Conservation (phyloP, 495 filamentous ascomycete genomes). For the Cercophora samala region DNA sequence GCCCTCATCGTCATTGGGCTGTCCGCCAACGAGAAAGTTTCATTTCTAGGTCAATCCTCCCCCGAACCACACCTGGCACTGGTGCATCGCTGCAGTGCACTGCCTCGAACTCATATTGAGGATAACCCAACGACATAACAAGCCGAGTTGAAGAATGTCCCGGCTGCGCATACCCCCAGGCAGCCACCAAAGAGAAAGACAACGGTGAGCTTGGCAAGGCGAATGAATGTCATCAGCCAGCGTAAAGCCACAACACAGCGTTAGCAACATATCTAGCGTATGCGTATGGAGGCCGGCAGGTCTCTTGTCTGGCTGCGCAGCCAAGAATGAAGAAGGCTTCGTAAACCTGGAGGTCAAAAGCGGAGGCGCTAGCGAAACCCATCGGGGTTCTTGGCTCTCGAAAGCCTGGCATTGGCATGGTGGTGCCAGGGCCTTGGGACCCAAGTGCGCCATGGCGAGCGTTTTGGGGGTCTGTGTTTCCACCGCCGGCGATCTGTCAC, state of each 20-base stretch:
- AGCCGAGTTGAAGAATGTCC: neutral
- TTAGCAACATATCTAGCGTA: neutral
- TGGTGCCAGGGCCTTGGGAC: neutral
- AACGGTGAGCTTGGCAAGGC: neutral
- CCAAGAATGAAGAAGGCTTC: neutral
- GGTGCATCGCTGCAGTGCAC: constrained; percentile 1
- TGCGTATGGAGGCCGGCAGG: neutral
- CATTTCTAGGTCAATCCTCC: neutral
- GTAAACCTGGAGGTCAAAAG: neutral
- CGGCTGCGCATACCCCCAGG: neutral
- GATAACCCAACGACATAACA: neutral
- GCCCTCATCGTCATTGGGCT: neutral
- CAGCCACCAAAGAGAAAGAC: neutral
- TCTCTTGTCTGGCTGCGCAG: neutral
- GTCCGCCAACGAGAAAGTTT: neutral
- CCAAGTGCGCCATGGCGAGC: constrained; percentile 1
- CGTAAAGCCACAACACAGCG: neutral
- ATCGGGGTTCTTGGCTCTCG: neutral
- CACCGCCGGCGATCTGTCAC: neutral
- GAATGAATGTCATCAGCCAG: neutral
- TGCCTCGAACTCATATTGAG: constrained; percentile 3
- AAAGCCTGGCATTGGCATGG: neutral
- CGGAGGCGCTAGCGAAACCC: neutral
- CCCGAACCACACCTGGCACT: neutral
- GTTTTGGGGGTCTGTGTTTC: neutral